Evolutionary conservation across 257 asterid species (phyloP), one percentile per base, ranked within the genome.

Genomic region (Scutellaria baicalensis): DNA sequence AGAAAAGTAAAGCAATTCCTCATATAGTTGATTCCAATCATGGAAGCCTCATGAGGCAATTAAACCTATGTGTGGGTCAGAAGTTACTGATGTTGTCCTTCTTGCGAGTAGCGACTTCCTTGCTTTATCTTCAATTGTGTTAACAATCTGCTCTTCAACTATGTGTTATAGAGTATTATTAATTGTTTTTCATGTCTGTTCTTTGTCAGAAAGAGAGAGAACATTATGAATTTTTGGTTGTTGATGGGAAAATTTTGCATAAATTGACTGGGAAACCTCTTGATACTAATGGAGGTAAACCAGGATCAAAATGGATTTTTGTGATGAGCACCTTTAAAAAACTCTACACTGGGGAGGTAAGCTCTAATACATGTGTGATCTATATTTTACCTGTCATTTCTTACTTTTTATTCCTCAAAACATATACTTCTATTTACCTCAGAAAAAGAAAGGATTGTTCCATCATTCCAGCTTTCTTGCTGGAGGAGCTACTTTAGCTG

Each of bases 391-490:
- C 48, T 56, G 66, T 14, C 14, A 48, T 35, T 65, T 52, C 55
- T 54, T 48, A 20, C 44, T 63, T 56, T 10, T 54, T 50, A 18
- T 72, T 57, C 16, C 13, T 50, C 1, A 36, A 38, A 74, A 52
- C 35, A 42, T 31, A 18, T 59, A 31, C 48, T 49, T 75, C 31
- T 57, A 27, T 64, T 71, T 54, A 59, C 40, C 76, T 80, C 91
- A 93, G 97, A 93, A 93, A 80, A 83, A 76, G 91, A 93, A 91
- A 80, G 99, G 97, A 38, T 38, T 35, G 52, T 93, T 93, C 78
- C 97, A 93, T 79, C 99, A 93, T 85, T 93, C 99, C 62, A 93
- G 97, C 72, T 93, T 93, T 77, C 96, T 93, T 6, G 99, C 99
- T 17, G 99, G 99, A 61, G 99, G 97, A 14, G 96, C 86, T 66